Evolutionary conservation across 345 rosid species (phyloP).

Genomic region (Orychophragmus violaceus): DNA sequence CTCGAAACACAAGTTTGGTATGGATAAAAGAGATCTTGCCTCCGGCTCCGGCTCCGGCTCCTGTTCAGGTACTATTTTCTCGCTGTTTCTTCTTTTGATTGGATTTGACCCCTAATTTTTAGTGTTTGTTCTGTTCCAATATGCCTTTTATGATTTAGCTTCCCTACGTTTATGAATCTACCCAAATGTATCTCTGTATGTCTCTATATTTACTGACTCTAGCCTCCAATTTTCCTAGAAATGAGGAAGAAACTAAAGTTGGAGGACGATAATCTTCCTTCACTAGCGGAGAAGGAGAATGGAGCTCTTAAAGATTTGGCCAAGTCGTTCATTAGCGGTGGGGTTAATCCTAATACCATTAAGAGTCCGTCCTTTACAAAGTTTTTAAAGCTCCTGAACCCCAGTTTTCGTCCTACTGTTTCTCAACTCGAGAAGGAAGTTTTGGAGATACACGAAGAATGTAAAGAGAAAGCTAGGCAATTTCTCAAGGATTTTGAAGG

Average conservation of each 20-base stretch:
- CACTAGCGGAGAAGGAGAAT: background rate
- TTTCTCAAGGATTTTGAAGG: slow-evolving; percentile 8
- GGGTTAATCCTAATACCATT: background rate
- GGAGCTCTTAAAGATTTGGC: background rate
- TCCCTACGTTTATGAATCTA: background rate
- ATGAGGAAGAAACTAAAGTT: background rate
- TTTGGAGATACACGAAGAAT: background rate
- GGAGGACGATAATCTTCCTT: background rate
- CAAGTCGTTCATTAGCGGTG: background rate
- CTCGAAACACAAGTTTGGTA: background rate
- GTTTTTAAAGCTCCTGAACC: background rate
- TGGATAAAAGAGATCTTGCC: background rate
- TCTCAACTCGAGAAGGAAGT: background rate
- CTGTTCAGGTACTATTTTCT: background rate
- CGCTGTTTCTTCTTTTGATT: background rate
- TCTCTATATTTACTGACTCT: background rate
- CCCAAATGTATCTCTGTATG: background rate
- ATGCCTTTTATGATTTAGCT: too few relatives aligned
- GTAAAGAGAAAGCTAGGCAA: slow-evolving; percentile 1
- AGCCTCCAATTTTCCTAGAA: background rate
- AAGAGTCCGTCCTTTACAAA: background rate
- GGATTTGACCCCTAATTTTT: background rate
- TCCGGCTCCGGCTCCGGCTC: background rate
- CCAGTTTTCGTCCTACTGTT: background rate
- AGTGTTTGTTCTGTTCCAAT: background rate